Evolutionary conservation across 2,329 filamentous ascomycete genomes (phyloP), one percentile per base, ranked within the genome.

Genomic region (Fusarium graminum): DNA sequence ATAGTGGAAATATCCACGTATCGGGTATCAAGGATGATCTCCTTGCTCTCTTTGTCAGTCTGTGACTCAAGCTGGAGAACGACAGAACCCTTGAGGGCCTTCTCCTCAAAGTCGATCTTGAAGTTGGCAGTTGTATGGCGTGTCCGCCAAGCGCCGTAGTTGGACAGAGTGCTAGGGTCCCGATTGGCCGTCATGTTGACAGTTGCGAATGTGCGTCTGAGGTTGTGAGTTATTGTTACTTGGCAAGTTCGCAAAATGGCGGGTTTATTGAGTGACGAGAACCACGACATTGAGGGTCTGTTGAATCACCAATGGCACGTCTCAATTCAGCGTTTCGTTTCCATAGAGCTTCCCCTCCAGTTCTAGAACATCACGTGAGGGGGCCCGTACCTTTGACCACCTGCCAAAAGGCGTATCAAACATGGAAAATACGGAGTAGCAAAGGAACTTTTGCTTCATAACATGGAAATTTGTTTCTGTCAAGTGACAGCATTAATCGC

Each of bases 91-190:
- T 85, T 86, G 65, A 98, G 85, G 53, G 86, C 85, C 82, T 93
- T 92, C 74, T 88, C 84, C 62, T 91, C 86, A 77, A 98, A 99
- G 74, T 97, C 89, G 71, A 98, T 89, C 70, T 88, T 88, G 74
- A 97, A 88, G 77, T 91, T 88, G 58, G 92, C 91, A 19, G 87
- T 90, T 19, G 93, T 95, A 81, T 97, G 93, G 76, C 86, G 89
- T 17, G 92, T 97, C 63, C 87, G 84, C 89, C 93, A 97, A 55
- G 90, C 89, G 78, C 92, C 89, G 80, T 97, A 97, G 82, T 98
- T 98, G 75, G 92, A 91, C 59, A 95, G 81, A 26, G 95, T 97
- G 78, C 93, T 96, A 52, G 93, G 93, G 80, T 98, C 94, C 74
- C 92, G 87, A 49, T 63, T 58, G 44, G 70, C 73, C 46, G 69